Percentiles rank a stretch among this genome's conserved stretches.
phyloP scores from a whole-genome alignment of 2,329 filamentous ascomycete genomes.

The Beauveria caledonica region DNA sequence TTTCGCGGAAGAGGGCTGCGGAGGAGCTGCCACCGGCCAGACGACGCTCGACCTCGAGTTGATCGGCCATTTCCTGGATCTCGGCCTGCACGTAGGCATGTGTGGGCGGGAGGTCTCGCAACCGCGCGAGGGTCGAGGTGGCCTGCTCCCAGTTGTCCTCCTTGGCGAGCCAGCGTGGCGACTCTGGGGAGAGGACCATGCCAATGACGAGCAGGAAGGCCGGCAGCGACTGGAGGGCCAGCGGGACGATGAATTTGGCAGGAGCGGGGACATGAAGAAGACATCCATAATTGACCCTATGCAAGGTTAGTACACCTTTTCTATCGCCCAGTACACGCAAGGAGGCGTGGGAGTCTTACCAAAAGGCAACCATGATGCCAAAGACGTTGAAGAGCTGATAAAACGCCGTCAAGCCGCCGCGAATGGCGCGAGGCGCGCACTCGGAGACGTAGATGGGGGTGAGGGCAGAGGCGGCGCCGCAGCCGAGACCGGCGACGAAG shows the following conservation, averaged over 20 bases:
- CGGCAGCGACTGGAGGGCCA: conserved; percentile 57
- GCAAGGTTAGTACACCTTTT: conserved; percentile 16
- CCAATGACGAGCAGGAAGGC: conserved; percentile 50
- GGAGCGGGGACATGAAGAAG: conserved; percentile 37
- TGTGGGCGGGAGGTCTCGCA: conserved; percentile 41
- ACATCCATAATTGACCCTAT: conserved; percentile 47
- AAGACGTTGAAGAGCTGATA: conserved; percentile 43
- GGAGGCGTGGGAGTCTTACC: conserved; percentile 17
- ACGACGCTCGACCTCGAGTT: conserved; percentile 54
- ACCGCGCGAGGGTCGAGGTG: conserved; percentile 42
- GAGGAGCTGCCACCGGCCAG: conserved; percentile 44
- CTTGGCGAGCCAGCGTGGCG: conserved; percentile 59
- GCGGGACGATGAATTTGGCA: conserved; percentile 51
- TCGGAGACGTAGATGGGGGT: conserved; percentile 40
- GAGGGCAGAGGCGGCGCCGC: conserved; percentile 40
- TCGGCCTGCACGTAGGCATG: conserved; percentile 51
- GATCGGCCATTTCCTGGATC: conserved; percentile 50
- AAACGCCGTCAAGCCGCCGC: conserved; percentile 40
- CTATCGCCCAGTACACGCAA: too few relatives aligned
- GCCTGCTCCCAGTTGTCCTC: conserved; percentile 61
- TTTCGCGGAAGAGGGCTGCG: conserved; percentile 55
- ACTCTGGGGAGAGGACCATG: conserved; percentile 52
- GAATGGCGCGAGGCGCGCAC: conserved; percentile 41
- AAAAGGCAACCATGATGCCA: conserved; percentile 35
- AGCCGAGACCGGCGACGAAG: conserved; percentile 41